Evolutionary conservation across 176 grass and related monocot genomes (phyloP), one percentile per base, ranked within the genome.

Genomic region (Bromus sterilis): DNA sequence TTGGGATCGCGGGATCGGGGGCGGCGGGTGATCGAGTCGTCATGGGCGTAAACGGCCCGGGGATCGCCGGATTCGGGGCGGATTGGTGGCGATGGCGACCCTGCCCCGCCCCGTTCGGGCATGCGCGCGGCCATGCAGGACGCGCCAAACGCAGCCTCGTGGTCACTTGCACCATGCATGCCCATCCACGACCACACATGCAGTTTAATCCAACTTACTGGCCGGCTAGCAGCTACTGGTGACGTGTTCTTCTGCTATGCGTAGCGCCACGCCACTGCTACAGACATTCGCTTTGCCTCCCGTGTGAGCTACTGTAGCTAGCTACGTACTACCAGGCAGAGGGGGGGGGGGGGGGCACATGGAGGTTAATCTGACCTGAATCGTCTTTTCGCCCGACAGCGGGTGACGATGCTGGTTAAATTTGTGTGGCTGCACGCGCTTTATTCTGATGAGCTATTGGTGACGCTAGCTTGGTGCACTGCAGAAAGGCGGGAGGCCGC

Each of bases 331-430:
- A 53, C 12, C 4, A 5, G 9, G 65, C 34, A 82, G 41, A 82
- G 66, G 66, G 60, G n/a, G 9, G 65, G 24, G 72, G 41, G 72
- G 66, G 66, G 60, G n/a, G 40, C 70, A 74, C 81, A 80, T 68
- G 46, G 46, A 49, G 46, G 48, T 51, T 51, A 51, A 51, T 18
- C 48, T 21, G 48, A 21, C 48, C 48, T 21, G 48, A 21, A 18
- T n/a, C 8, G 32, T 23, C 40, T 25, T 69, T 56, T 74, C 2
- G 11, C 30, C 56, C 18, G 56, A 76, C 15, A 16, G 16, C 15
- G 42, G 62, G 76, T 49, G 43, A 15, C 43, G 55, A 62, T 36
- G 40, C 0, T 24, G 56, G 40, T 55, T 55, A 64, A 72, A 79
- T 51, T 13, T 2, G 66, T 2, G 40, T 21, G 37, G 3, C 21